Conservation (phyloP, 306 rosid genomes). For the Rubus idaeus region DNA sequence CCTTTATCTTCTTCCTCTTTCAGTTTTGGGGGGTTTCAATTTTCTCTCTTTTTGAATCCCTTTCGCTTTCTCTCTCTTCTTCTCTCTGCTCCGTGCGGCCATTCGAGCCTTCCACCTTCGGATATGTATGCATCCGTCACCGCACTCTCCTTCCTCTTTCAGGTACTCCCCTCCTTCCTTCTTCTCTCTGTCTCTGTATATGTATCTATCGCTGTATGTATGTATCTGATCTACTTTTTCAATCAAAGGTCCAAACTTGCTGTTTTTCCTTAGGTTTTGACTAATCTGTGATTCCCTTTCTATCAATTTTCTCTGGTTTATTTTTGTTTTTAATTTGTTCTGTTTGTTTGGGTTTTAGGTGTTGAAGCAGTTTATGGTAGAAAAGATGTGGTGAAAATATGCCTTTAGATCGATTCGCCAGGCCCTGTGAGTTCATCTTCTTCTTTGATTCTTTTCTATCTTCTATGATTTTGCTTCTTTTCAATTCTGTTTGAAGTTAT, state of each 20-base stretch:
- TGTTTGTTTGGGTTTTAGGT: too few relatives aligned
- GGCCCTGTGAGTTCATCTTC: too few relatives aligned
- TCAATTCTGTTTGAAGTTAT: too few relatives aligned
- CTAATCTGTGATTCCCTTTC: too few relatives aligned
- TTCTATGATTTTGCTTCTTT: too few relatives aligned
- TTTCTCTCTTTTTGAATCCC: conserved; percentile 18
- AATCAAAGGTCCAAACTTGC: background rate
- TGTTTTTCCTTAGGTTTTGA: conserved; percentile 5
- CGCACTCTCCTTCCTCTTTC: conserved; percentile 52
- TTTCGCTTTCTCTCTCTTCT: conserved; percentile 21
- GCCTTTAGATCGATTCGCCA: too few relatives aligned
- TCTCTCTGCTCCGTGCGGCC: conserved; percentile 11
- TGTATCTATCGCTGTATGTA: conserved; percentile 8
- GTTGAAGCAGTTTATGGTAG: too few relatives aligned
- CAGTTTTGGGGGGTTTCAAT: conserved; percentile 47
- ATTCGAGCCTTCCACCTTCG: conserved; percentile 33
- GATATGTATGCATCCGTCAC: conserved; percentile 54
- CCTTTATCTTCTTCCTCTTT: conserved; percentile 25
- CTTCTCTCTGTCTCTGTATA: background rate
- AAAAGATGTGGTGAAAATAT: too few relatives aligned
- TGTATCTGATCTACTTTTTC: conserved; percentile 25
- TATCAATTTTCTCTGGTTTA: too few relatives aligned
- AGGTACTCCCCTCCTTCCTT: conserved; percentile 37
- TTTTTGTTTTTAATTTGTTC: too few relatives aligned
- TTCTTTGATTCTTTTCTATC: too few relatives aligned